Conservation (phyloP, 495 filamentous ascomycete genomes). For the Aspergillus homomorphus region DNA sequence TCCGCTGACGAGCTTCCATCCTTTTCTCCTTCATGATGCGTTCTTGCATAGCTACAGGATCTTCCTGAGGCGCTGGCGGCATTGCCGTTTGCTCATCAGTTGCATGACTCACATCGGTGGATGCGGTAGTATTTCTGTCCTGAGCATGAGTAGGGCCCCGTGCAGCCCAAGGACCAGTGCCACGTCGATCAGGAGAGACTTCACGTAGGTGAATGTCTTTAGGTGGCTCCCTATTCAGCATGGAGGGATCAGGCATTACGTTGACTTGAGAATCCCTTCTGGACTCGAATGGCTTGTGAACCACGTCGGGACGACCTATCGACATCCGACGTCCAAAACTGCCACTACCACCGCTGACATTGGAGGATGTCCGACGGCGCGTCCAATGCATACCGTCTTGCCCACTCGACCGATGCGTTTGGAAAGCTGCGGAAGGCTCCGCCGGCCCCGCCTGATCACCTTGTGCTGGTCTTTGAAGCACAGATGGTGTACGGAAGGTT, state of each 20-base stretch:
- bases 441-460: constrained; percentile 65
- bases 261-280: constrained; percentile 47
- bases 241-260: constrained; percentile 34
- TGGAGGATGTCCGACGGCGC: constrained; percentile 86
- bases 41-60: constrained; percentile 68
- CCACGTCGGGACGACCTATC: constrained; percentile 46
- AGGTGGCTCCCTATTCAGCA: constrained; percentile 27
- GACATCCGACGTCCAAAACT: constrained; percentile 59
- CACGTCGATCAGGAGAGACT: constrained; percentile 25
- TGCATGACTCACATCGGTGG: constrained; percentile 30
- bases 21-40: constrained; percentile 81
- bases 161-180: constrained; percentile 41
- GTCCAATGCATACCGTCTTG: constrained; percentile 67
- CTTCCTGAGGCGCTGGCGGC: constrained; percentile 45
- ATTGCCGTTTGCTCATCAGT: constrained; percentile 30
- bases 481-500: constrained; percentile 66
- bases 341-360: constrained; percentile 88
- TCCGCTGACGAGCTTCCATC: constrained; percentile 72
- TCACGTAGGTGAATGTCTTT: constrained; percentile 25
- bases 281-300: constrained; percentile 43
- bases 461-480: constrained; percentile 69
- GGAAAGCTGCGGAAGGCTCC: constrained; percentile 90
- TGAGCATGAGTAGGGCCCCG: constrained; percentile 48
- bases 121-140: constrained; percentile 31
- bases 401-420: constrained; percentile 67